Evolutionary conservation across 2,329 filamentous ascomycete species (phyloP), one percentile per base, ranked within the genome.

Genomic region (Aquanectria penicillioides): DNA sequence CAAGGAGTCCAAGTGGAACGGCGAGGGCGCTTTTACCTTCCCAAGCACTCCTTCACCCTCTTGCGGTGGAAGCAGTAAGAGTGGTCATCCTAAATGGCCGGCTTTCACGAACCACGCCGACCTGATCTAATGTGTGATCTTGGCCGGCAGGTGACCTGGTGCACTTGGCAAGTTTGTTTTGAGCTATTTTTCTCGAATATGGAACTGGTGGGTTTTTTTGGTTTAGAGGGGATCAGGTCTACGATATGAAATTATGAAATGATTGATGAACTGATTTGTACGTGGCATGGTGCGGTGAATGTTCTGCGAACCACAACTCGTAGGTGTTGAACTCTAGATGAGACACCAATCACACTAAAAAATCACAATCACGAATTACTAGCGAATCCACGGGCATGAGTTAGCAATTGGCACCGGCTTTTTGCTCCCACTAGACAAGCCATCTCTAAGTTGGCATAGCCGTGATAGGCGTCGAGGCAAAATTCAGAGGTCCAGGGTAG

Each of bases 41-140:
- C 82, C 1, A 92, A 87, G 78, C 86, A 89, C 71, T 91, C 89
- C 3, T 81, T 93, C 41, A 92, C 88, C 3, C 76, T 93, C 75
- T 72, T 93, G 67, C 79, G 83, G 48, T 84, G 81, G 70, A 91
- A 90, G 50, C 78, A 74, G 47, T 70, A 62, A 23, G 15, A 10
- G 38, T 13, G 11, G 29, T 9, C 37, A 13, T 10, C 13, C 15
- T 8, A 20, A 18, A 17, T 1, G n/a, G n/a, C n/a, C n/a, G n/a
- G n/a, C n/a, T n/a, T n/a, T n/a, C n/a, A n/a, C n/a, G n/a, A n/a
- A n/a, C n/a, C n/a, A n/a, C n/a, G n/a, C n/a, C n/a, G n/a, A n/a
- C n/a, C n/a, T n/a, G n/a, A n/a, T n/a, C n/a, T n/a, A n/a, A n/a
- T n/a, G n/a, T n/a, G n/a, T n/a, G n/a, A n/a, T n/a, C n/a, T n/a